Evolutionary conservation across 257 asterid species (phyloP), one percentile per base, ranked within the genome.

Genomic region (Sherardia arvensis): DNA sequence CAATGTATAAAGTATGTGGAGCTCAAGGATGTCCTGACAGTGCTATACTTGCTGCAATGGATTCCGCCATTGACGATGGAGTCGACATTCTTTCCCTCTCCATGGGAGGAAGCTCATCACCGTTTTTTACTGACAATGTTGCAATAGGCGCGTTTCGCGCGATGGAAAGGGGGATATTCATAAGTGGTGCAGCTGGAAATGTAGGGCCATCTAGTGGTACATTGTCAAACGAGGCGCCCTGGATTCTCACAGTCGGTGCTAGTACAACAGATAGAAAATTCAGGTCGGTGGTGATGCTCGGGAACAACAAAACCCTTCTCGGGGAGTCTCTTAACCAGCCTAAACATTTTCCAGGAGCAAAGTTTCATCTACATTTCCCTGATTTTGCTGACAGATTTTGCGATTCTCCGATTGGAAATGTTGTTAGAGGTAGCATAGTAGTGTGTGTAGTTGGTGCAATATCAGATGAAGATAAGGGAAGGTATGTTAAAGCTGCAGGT

Each of bases 41-140:
- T 40, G 71, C 21, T 15, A 18, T 79, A 0, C 32, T 79, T 53
- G 87, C 87, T 10, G 85, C 66, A 1, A 75, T 77, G 75, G 86
- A 82, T 27, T 69, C 79, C 11, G 88, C 83, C 0, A 66, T 73
- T 0, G 76, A 60, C 8, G 76, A 72, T 3, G 76, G 71, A 11
- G 56, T 66, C 4, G 71, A 66, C 58, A 47, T 66, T 7, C 20
- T 66, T 5, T 66, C 71, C 8, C 7, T 66, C 1, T 54, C 59
- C 7, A 27, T 54, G 23, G 54, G 54, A 11, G 36, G 25, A 28
- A 3, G 8, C 0, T n/a, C 65, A 6, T 5, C 0, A 2, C 69
- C 70, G 0, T 64, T 63, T 9, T 23, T 25, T 18, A 7, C 17
- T 0, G 75, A 70, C 49, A 55, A 14, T 18, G 59, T 70, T 59